These are phyloP conservation scores for Ogataea saltuana DNA, from an alignment of 805 yeast genomes.

Conservation along the genomic window DNA sequence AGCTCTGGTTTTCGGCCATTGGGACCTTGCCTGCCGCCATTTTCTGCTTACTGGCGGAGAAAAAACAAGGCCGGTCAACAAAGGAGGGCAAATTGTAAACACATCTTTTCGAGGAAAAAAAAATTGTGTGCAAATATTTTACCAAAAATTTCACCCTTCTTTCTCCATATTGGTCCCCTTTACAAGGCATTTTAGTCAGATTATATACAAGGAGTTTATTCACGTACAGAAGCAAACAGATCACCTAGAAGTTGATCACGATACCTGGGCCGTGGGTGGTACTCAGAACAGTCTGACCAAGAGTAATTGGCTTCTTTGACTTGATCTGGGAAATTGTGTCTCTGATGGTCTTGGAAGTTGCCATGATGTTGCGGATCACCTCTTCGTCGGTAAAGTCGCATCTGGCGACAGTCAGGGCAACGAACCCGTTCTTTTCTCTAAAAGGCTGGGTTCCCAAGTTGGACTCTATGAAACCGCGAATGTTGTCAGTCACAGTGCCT, in stretches of 20 bases:
- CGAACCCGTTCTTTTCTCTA: constrained; percentile 65
- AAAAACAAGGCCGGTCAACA: too few species aligned
- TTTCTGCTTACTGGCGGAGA: too few species aligned
- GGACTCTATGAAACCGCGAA: constrained; percentile 50
- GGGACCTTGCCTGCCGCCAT: constrained; percentile 2
- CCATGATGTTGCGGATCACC: constrained; percentile 66
- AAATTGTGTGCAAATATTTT: too few species aligned
- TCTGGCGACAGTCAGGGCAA: constrained; percentile 73
- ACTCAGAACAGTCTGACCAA: constrained; percentile 69
- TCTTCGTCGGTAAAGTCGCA: constrained; percentile 77
- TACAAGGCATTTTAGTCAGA: neutral
- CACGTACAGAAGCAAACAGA: neutral
- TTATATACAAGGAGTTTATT: constrained; percentile 4
- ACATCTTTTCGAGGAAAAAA: too few species aligned
- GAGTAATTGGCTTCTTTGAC: constrained; percentile 62
- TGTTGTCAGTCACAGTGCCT: constrained; percentile 79
- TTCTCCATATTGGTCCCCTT: too few species aligned
- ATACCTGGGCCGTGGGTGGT: constrained; percentile 82
- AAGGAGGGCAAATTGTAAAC: too few species aligned
- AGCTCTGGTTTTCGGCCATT: constrained; percentile 7
- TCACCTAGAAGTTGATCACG: constrained; percentile 51
- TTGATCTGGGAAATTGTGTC: constrained; percentile 55
- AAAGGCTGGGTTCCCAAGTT: constrained; percentile 72
- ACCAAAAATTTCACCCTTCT: too few species aligned
- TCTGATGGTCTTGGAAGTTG: constrained; percentile 62